Conservation (phyloP, 2,329 filamentous ascomycete genomes). For the Verticillium dahliae region DNA sequence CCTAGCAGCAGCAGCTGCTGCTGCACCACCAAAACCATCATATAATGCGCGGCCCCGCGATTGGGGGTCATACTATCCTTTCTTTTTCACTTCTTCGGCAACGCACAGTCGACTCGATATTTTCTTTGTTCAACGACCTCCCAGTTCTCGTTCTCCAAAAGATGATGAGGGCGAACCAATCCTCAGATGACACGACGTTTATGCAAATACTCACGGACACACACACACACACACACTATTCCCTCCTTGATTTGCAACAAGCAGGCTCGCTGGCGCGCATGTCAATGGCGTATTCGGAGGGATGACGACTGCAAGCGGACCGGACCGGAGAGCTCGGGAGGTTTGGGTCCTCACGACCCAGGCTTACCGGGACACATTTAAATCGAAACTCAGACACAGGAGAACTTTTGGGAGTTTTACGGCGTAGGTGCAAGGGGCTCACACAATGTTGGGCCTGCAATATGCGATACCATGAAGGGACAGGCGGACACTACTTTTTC, state of each 20-base stretch:
- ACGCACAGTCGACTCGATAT: not conserved
- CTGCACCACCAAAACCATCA: not conserved
- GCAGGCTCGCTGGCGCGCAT: slow-evolving; percentile 1
- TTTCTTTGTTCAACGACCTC: not conserved
- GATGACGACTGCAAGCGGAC: not conserved
- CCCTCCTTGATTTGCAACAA: not conserved
- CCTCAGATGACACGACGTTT: not conserved
- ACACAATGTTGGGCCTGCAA: not conserved
- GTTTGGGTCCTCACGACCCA: not conserved
- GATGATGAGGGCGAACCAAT: not conserved
- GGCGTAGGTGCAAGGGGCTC: not conserved
- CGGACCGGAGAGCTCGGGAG: not conserved
- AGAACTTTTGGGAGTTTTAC: slow-evolving; percentile 2
- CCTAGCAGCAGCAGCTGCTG: not conserved
- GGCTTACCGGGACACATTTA: not conserved
- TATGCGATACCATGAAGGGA: slow-evolving; percentile 3
- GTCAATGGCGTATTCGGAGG: not conserved
- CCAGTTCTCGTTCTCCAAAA: not conserved
- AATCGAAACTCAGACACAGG: not conserved
- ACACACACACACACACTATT: not conserved
- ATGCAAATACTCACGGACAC: not conserved
- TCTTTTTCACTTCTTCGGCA: not conserved
- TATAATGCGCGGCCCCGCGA: not conserved
- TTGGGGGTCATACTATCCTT: not conserved
- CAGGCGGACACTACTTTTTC: not conserved